Percentiles rank a stretch among this genome's conserved stretches.
Evolutionary conservation across 148 eudicot species (phyloP).

Genomic region (Amaranthus hypochondriacus): DNA sequence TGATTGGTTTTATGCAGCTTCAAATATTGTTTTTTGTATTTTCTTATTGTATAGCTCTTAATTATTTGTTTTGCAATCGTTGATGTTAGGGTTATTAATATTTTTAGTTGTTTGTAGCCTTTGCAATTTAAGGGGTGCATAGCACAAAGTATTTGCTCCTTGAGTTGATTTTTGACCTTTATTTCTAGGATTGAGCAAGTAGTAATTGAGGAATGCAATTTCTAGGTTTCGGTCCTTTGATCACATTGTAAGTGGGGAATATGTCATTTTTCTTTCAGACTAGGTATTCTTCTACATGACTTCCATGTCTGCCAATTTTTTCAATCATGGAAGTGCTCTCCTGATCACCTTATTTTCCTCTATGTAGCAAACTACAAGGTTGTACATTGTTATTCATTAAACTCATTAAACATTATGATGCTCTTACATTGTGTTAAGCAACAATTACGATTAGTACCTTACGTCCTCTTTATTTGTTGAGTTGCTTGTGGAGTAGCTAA

Average conservation of each 20-base stretch:
- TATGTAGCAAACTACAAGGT: slow-evolving; percentile 91
- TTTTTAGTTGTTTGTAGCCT: too few species aligned
- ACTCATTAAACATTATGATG: slow-evolving; percentile 52
- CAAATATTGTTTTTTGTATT: too few species aligned
- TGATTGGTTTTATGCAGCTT: too few species aligned
- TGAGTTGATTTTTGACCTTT: too few species aligned
- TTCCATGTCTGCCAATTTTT: background rate
- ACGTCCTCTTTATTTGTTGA: background rate
- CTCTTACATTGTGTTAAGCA: background rate
- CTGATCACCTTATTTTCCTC: background rate
- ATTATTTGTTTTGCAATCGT: too few species aligned
- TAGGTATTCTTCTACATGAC: background rate
- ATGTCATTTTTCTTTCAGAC: background rate
- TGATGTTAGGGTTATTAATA: too few species aligned
- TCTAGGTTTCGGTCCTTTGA: too few species aligned
- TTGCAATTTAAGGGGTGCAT: too few species aligned
- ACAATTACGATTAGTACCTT: background rate
- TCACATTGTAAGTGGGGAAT: background rate
- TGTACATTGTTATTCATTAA: slow-evolving; percentile 72
- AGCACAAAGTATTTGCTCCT: too few species aligned
- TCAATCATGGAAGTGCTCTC: background rate
- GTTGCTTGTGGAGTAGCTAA: background rate
- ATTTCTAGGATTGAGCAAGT: too few species aligned
- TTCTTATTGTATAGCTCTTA: too few species aligned
- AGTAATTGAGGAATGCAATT: too few species aligned